Percentiles rank a stretch among this genome's conserved stretches.
These are phyloP conservation scores for Syzygium jambos DNA, from an alignment of 345 rosid genomes.

Conservation along the genomic window DNA sequence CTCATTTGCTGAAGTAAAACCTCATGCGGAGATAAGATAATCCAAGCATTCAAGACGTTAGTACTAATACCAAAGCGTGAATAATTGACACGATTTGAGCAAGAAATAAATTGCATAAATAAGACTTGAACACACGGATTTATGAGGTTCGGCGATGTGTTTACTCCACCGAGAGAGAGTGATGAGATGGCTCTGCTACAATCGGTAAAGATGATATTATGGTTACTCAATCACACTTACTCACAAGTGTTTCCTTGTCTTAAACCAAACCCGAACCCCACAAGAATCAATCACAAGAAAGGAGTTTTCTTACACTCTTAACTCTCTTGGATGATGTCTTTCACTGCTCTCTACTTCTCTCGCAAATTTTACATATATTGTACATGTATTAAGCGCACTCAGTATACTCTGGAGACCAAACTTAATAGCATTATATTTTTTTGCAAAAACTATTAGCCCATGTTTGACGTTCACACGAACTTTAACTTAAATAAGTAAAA, in stretches of 20 bases:
- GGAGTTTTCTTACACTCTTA: neutral
- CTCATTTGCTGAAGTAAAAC: too few species aligned
- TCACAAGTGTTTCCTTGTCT: neutral
- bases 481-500: neutral
- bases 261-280: neutral
- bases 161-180: neutral
- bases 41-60: too few species aligned
- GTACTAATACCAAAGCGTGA: too few species aligned
- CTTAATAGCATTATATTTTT: too few species aligned
- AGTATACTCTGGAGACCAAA: too few species aligned
- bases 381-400: too few species aligned
- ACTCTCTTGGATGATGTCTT: too few species aligned
- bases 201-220: too few species aligned
- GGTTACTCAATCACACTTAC: neutral
- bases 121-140: neutral
- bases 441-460: neutral
- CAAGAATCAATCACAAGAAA: neutral
- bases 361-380: too few species aligned
- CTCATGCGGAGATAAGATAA: too few species aligned
- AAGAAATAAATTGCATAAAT: neutral
- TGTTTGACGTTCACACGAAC: neutral
- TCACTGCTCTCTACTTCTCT: neutral
- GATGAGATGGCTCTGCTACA: too few species aligned
- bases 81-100: neutral
- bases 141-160: neutral